Conservation (phyloP, 768 basidiomycete species). For the Hydnum rufescens region DNA sequence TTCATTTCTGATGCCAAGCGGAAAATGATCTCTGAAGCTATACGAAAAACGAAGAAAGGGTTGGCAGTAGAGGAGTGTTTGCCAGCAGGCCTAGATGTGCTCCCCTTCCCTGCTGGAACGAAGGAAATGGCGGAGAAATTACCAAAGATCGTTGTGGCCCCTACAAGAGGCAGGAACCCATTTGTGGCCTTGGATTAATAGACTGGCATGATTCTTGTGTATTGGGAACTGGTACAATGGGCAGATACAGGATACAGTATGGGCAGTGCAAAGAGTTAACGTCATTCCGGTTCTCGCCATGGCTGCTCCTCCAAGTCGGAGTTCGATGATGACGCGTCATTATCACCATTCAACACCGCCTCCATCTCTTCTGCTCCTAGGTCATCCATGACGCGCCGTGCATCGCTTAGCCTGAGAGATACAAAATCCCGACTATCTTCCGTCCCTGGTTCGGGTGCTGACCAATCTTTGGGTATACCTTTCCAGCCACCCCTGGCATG, state of each 20-base stretch:
- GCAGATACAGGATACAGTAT: no score
- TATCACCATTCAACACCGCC: no score
- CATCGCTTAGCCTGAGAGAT: no score
- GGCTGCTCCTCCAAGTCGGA: no score
- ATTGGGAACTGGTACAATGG: no score
- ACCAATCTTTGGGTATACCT: slow-evolving; percentile 16
- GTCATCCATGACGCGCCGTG: no score
- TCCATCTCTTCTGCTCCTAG: no score
- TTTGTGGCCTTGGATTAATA: slow-evolving; percentile 6
- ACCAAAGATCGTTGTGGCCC: slow-evolving; percentile 48
- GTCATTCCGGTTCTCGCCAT: no score
- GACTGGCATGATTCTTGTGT: background rate
- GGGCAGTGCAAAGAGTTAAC: no score
- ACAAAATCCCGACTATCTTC: no score
- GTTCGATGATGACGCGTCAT: no score
- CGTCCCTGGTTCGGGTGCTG: background rate
- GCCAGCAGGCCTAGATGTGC: slow-evolving; percentile 59
- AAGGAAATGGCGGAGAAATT: slow-evolving; percentile 46
- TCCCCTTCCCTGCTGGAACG: slow-evolving; percentile 90
- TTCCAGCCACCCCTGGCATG: slow-evolving; percentile 31
- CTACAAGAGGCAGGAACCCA: slow-evolving; percentile 16
- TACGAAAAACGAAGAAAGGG: slow-evolving; percentile 47
- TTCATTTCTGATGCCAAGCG: slow-evolving; percentile 79
- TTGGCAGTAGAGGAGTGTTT: slow-evolving; percentile 41
- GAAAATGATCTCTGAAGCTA: slow-evolving; percentile 43